phyloP scores from a whole-genome alignment of 495 filamentous ascomycete species.

The Aspergillus conjunctus region DNA sequence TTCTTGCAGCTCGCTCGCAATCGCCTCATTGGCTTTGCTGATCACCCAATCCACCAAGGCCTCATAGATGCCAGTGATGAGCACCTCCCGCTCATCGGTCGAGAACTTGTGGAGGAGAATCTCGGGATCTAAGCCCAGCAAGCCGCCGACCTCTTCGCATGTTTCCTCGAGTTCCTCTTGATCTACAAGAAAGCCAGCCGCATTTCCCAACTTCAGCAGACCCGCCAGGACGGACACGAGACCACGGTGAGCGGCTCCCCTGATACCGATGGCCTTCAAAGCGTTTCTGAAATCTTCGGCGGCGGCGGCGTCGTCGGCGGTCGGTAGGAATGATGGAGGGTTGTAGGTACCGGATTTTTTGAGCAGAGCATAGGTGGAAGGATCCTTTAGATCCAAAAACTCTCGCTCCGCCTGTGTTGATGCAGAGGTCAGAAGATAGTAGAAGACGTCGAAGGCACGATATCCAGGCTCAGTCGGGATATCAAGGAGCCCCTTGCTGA shows the following conservation, averaged over 20 bases:
- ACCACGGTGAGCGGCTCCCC: conserved; percentile 75
- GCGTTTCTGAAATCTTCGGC: conserved; percentile 88
- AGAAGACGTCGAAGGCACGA: conserved; percentile 97
- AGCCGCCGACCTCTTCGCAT: conserved; percentile 85
- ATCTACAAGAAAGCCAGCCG: conserved; percentile 81
- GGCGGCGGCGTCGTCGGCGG: conserved; percentile 88
- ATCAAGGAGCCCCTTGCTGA: conserved; percentile 75
- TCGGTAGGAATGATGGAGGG: conserved; percentile 88
- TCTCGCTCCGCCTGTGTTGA: conserved; percentile 91
- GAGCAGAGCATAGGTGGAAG: conserved; percentile 75
- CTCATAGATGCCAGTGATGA: conserved; percentile 89
- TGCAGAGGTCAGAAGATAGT: conserved; percentile 88
- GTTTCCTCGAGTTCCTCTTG: conserved; percentile 81
- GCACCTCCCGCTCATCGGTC: conserved; percentile 76
- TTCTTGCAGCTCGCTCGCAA: conserved; percentile 72
- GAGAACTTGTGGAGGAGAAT: conserved; percentile 75
- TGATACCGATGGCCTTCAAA: conserved; percentile 88
- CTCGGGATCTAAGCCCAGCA: conserved; percentile 86
- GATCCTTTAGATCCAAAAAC: conserved; percentile 81
- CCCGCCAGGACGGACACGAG: conserved; percentile 84
- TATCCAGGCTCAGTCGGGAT: conserved; percentile 79
- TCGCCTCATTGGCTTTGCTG: conserved; percentile 84
- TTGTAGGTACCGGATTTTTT: conserved; percentile 80
- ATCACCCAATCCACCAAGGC: conserved; percentile 95
- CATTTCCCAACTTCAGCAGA: conserved; percentile 88